Evolutionary conservation across 2,329 filamentous ascomycete genomes (phyloP).

Genomic region (Aspergillus unguis): DNA sequence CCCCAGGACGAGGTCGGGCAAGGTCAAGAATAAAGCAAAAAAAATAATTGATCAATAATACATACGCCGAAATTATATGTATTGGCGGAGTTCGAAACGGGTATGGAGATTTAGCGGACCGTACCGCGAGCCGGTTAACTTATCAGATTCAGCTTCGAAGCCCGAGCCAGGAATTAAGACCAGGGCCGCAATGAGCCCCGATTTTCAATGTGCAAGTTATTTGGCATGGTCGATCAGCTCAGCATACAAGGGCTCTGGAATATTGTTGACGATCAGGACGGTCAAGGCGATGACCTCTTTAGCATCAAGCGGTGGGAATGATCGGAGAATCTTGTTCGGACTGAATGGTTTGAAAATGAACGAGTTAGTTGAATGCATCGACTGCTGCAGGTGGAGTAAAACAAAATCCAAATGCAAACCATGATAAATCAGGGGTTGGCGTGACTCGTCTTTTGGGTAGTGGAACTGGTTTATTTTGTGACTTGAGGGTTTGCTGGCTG

Average conservation of each 20-base stretch:
- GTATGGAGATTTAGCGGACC: background rate
- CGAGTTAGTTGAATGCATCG: slow-evolving; percentile 12
- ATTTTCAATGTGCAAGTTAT: slow-evolving; percentile 18
- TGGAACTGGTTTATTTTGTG: background rate
- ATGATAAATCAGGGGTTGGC: slow-evolving; percentile 1
- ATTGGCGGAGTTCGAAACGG: background rate
- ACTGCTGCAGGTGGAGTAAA: background rate
- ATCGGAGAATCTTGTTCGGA: slow-evolving; percentile 86
- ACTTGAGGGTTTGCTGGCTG: background rate
- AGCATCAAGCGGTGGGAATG: slow-evolving; percentile 78
- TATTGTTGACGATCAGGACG: slow-evolving; percentile 80
- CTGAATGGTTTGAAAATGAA: slow-evolving; percentile 46
- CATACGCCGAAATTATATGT: slow-evolving; percentile 1
- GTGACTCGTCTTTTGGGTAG: slow-evolving; percentile 6
- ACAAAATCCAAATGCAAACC: background rate
- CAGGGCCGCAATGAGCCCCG: background rate
- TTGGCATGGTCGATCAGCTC: slow-evolving; percentile 84
- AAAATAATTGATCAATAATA: slow-evolving; percentile 1
- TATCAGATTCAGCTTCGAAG: background rate
- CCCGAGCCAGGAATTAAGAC: background rate
- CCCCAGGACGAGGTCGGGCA: background rate
- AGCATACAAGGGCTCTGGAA: slow-evolving; percentile 84
- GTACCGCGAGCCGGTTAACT: no score
- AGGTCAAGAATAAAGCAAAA: background rate
- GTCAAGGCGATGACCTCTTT: slow-evolving; percentile 81